Evolutionary conservation across 2,329 filamentous ascomycete genomes (phyloP).

Genomic region (Nemania sp.): DNA sequence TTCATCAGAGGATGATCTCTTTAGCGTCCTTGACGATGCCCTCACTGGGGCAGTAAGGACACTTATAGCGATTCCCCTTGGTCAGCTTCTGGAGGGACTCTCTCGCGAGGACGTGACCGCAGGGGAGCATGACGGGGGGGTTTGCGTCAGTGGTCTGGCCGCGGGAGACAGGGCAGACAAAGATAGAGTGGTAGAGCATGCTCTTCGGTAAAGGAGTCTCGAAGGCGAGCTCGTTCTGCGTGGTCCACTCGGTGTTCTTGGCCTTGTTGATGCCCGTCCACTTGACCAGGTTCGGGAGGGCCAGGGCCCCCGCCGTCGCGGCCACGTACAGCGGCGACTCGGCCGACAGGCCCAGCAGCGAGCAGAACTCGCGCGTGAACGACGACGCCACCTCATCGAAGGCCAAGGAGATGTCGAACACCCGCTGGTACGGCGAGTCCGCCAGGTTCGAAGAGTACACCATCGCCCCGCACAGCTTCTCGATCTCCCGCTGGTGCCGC

Average conservation of each 20-base stretch:
- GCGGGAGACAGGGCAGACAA: constrained; percentile 96
- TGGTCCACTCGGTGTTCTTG: constrained; percentile 94
- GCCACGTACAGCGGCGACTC: constrained; percentile 93
- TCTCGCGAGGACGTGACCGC: constrained; percentile 88
- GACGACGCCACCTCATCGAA: constrained; percentile 85
- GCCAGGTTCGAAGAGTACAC: constrained; percentile 75
- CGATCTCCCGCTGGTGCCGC: constrained; percentile 77
- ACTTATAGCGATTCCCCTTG: constrained; percentile 85
- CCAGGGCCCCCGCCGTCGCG: constrained; percentile 88
- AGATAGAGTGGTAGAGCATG: constrained; percentile 89
- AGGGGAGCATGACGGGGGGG: constrained; percentile 95
- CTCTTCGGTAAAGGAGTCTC: constrained; percentile 62
- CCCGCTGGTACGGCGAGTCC: constrained; percentile 74
- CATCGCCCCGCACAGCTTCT: constrained; percentile 79
- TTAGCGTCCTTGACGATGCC: constrained; percentile 75
- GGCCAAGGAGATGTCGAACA: constrained; percentile 74
- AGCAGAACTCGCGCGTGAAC: constrained; percentile 95
- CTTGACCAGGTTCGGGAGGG: constrained; percentile 85
- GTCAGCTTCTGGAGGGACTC: constrained; percentile 80
- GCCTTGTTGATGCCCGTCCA: constrained; percentile 84
- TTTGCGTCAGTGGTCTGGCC: constrained; percentile 93
- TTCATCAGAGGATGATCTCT: constrained; percentile 66
- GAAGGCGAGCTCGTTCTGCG: constrained; percentile 84
- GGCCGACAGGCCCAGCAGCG: constrained; percentile 82
- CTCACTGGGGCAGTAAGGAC: constrained; percentile 91